These are phyloP conservation scores for Botrytis aclada DNA, from an alignment of 2,329 filamentous ascomycete species.

Conservation along the genomic window DNA sequence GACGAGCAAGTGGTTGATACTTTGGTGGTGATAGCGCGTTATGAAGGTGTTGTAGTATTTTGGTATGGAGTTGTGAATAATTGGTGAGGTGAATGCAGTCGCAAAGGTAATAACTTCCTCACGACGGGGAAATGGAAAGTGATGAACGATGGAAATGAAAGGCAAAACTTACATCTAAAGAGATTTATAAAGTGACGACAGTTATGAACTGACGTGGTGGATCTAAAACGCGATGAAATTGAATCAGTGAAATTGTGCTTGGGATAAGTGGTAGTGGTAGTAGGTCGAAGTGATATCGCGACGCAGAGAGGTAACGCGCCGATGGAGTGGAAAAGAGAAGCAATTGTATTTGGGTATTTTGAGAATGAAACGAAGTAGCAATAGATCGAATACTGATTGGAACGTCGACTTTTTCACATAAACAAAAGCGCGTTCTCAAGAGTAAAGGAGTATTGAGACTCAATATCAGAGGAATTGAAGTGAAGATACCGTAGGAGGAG, in stretches of 20 bases:
- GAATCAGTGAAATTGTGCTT: constrained; percentile 22
- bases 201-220: constrained; percentile 24
- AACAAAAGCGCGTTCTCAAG: not conserved
- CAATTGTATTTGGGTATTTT: not conserved
- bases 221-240: constrained; percentile 22
- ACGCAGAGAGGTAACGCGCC: constrained; percentile 5
- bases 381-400: not conserved
- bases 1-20: not conserved
- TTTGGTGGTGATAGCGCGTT: constrained; percentile 13
- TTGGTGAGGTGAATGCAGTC: constrained; percentile 24
- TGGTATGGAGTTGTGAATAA: constrained; percentile 17
- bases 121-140: constrained; percentile 23
- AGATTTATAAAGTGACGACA: constrained; percentile 17
- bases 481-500: not conserved
- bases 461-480: not conserved
- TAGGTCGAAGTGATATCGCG: not conserved
- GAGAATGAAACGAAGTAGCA: not conserved
- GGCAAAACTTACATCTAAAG: constrained; percentile 26
- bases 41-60: constrained; percentile 14
- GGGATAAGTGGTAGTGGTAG: not conserved
- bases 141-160: constrained; percentile 21
- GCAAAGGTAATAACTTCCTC: constrained; percentile 29
- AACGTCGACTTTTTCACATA: not conserved
- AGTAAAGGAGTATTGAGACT: not conserved
- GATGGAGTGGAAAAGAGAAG: constrained; percentile 16